Base-by-base conservation (phyloP, 192 early-diverging fungal genomes). In the Coemansia sp. region DNA sequence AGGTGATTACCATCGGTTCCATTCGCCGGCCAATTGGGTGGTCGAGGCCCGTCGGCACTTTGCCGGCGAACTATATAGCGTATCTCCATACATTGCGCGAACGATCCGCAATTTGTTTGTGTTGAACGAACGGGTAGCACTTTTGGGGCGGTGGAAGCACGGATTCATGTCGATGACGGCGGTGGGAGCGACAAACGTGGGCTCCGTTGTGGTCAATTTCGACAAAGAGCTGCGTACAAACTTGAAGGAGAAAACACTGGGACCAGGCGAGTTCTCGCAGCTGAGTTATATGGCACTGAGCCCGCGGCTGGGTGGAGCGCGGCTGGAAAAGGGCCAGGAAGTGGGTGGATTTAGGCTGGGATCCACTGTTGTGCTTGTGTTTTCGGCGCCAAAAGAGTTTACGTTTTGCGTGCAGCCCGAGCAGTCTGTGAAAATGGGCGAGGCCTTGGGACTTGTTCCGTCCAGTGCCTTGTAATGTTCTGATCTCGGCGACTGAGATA, bases 1-100 rank as follows among this genome's bases (percentile, higher is more conserved):
- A 5, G 97, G 96, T 1, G 97, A 99, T 74, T 99, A 99, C 79
- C 97, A 99, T 75, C 88, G 94, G 14, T 99, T 96, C 88, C 97
- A 99, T 62, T 95, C 96, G 22, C 97, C 97, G 27, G 86, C 91
- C 5, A 91, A 95, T 75, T 98, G 96, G 97, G 86, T 90, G 15
- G 93, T 96, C 12, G 85, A 94, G 69, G 78, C 83, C 3, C 75
- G 93, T 17, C 81, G 96, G 32, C 97, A 99, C 75, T 99, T 97
- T 82, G 90, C 90, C 15, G 94, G 96, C 21, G 96, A 99, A 71
- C 86, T 99, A 2, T 94, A 89, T 67, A 95, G 93, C 0, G 97
- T 99, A 3, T 96, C 94, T 9, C 97, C 97, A 3, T 88, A 88
- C 63, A 90, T 97, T 73, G 92, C 93, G 4, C 86, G 84, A 29